Evolutionary conservation across 1,284 basidiomycete genomes (phyloP), one percentile per base, ranked within the genome.

Genomic region (Quambalaria eucalypti): DNA sequence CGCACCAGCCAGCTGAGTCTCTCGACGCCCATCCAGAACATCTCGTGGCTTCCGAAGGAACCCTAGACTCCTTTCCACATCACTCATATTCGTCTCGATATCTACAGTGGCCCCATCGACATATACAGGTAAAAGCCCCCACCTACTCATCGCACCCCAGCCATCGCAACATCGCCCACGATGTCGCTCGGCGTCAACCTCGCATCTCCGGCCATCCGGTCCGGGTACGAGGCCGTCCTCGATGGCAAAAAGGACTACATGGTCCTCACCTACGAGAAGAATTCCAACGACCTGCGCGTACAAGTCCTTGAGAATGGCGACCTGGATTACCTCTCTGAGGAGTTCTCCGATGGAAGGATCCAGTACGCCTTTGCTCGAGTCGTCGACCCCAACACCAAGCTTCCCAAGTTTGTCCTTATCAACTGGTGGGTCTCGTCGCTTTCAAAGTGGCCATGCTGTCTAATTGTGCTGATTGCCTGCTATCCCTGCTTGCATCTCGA

Each of bases 341-440:
- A 95, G 77, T 96, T 96, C 77, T 87, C 85, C 42, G 91, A 96
- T 75, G 92, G 90, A 59, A 82, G 89, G 65, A 91, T 96, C 54
- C 90, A 96, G 78, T 98, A 93, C 73, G 93, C 90, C 9, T 95
- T 96, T 71, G 85, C 82, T 2, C 81, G 89, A 56, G 90, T 97
- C 39, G 83, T 83, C 59, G 93, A 97, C 77, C 85, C 87, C 39
- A 90, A 92, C 85, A 87, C 84, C 70, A 80, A 86, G 65, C 81
- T 97, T n/a, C 82, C 86, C 56, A 96, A 96, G 78, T 90, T 92
- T 63, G 89, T 96, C 6, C 86, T 93, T 57, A 80, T 84, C 72
- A 75, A 77, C 59, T 79, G 78, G 78, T n/a, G n/a, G n/a, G n/a
- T n/a, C n/a, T n/a, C n/a, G n/a, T n/a, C n/a, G n/a, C n/a, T n/a